Evolutionary conservation across 345 rosid species (phyloP).

Genomic region (Capsella bursapastoris): DNA sequence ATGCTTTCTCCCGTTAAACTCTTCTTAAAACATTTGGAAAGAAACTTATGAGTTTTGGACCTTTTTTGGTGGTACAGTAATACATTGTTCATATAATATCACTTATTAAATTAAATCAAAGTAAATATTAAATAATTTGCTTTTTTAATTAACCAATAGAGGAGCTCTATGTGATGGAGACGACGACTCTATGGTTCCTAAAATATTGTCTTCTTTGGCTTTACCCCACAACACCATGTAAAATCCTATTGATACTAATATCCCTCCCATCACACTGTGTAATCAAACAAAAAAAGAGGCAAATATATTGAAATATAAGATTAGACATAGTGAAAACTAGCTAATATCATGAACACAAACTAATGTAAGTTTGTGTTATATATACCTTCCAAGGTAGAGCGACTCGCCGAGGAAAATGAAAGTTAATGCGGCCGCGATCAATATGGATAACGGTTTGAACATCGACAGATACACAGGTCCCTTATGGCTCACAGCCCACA

Average conservation of each 20-base stretch:
- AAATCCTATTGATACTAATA: conserved; percentile 70
- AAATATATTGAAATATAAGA: background rate
- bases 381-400: conserved; percentile 13
- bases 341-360: background rate
- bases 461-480: conserved; percentile 54
- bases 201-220: conserved; percentile 54
- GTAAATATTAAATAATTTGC: background rate
- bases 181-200: conserved; percentile 32
- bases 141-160: conserved; percentile 58
- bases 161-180: conserved; percentile 52
- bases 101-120: conserved; percentile 15
- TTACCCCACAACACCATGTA: conserved; percentile 90
- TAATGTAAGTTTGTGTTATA: conserved; percentile 2
- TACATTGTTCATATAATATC: no score
- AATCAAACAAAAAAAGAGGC: background rate
- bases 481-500: conserved; percentile 44
- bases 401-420: conserved; percentile 50
- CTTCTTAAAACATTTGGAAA: no score
- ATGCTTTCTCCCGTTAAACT: no score
- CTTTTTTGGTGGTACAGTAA: no score
- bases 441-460: conserved; percentile 51
- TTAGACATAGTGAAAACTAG: conserved; percentile 1
- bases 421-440: conserved; percentile 47
- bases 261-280: conserved; percentile 71
- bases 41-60: no score